Evolutionary conservation across 2,329 filamentous ascomycete species (phyloP).

Genomic region (Alternaria arbusti): DNA sequence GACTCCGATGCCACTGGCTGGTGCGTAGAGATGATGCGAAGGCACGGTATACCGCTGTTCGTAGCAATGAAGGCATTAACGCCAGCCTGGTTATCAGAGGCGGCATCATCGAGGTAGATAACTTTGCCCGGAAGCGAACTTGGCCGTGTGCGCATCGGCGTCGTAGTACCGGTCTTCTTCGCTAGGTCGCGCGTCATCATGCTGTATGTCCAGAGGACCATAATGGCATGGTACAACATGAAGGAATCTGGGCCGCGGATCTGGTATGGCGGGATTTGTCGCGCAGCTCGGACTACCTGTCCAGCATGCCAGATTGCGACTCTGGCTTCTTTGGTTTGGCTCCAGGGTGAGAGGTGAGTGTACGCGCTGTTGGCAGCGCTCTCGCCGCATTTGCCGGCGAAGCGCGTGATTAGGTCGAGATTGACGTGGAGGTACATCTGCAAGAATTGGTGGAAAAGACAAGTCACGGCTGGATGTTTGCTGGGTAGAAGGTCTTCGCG

Average conservation of each 20-base stretch:
- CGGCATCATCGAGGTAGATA: conserved; percentile 17
- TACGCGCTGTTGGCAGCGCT: conserved; percentile 60
- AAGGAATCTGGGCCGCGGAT: conserved; percentile 26
- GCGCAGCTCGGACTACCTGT: conserved; percentile 21
- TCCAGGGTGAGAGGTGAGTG: conserved; percentile 52
- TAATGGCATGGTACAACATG: conserved; percentile 25
- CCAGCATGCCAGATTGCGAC: conserved; percentile 25
- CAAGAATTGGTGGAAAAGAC: conserved; percentile 56
- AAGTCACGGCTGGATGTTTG: not conserved
- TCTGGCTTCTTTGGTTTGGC: conserved; percentile 23
- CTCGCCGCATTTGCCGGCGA: conserved; percentile 69
- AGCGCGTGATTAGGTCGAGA: conserved; percentile 68
- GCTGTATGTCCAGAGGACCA: conserved; percentile 35
- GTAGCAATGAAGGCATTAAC: conserved; percentile 18
- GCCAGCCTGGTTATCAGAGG: conserved; percentile 5
- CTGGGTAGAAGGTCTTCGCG: conserved; percentile 4
- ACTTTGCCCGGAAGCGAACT: not conserved
- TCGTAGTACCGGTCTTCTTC: conserved; percentile 11
- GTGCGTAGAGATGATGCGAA: conserved; percentile 6
- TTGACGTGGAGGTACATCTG: conserved; percentile 69
- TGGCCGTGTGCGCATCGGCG: not conserved
- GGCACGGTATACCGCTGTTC: conserved; percentile 14
- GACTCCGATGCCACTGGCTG: not conserved
- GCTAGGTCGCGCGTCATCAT: conserved; percentile 27
- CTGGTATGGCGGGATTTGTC: conserved; percentile 23